These are phyloP conservation scores for Exophiala aquamarina DNA, from an alignment of 2,329 filamentous ascomycete genomes.

Conservation along the genomic window DNA sequence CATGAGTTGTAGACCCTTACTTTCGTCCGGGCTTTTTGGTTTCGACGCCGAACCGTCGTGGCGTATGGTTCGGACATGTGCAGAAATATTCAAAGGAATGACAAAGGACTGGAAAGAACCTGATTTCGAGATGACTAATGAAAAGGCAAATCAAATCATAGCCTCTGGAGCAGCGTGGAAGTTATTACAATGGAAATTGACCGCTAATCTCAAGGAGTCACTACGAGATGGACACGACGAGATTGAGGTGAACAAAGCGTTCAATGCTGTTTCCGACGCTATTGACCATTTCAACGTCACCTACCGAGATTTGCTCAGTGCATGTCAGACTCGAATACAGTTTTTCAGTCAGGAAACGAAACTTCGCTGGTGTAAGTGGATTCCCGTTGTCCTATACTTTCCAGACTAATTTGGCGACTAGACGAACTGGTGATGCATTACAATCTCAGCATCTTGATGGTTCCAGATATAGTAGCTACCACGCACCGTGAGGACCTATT, in stretches of 20 bases:
- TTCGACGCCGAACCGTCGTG: conserved; percentile 31
- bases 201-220: conserved; percentile 34
- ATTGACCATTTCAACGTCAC: conserved; percentile 33
- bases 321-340: conserved; percentile 33
- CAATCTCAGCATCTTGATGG: conserved; percentile 31
- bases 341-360: conserved; percentile 34
- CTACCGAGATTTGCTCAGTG: conserved; percentile 30
- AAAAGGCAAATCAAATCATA: conserved; percentile 33
- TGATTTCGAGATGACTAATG: conserved; percentile 30
- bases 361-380: conserved; percentile 32
- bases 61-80: conserved; percentile 31
- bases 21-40: conserved; percentile 40
- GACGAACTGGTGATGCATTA: conserved; percentile 33
- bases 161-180: conserved; percentile 32
- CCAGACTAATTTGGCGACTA: neutral
- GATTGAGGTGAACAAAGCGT: conserved; percentile 30
- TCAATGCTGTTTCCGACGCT: conserved; percentile 30
- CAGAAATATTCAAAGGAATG: conserved; percentile 31
- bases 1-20: conserved; percentile 39
- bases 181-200: conserved; percentile 33
- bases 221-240: conserved; percentile 34
- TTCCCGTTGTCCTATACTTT: neutral
- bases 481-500: conserved; percentile 30
- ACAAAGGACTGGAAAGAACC: conserved; percentile 29
- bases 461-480: conserved; percentile 30